Percentiles rank a stretch among this genome's conserved stretches.
Evolutionary conservation across 1,284 basidiomycete genomes (phyloP).

Genomic region (Mixia osmundae): DNA sequence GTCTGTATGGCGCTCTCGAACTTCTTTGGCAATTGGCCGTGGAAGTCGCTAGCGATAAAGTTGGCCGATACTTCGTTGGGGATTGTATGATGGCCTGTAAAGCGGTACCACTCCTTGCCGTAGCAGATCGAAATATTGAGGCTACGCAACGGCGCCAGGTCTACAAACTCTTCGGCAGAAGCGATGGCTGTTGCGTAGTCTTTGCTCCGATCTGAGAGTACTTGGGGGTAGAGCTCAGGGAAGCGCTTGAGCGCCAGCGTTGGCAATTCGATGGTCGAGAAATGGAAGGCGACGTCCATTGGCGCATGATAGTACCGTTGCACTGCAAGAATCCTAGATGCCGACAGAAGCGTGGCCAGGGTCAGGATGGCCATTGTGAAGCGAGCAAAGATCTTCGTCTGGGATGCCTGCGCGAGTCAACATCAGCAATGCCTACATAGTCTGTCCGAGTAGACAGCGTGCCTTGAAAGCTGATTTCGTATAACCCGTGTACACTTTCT

Average conservation of each 20-base stretch:
- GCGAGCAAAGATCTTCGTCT: conserved; percentile 45
- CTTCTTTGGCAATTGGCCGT: conserved; percentile 67
- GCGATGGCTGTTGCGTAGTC: conserved; percentile 11
- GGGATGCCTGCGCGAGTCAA: conserved; percentile 36
- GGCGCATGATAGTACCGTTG: conserved; percentile 81
- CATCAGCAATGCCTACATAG: not conserved
- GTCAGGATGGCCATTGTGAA: conserved; percentile 48
- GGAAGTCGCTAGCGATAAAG: conserved; percentile 73
- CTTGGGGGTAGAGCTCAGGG: conserved; percentile 11
- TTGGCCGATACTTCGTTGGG: conserved; percentile 57
- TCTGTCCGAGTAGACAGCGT: conserved; percentile 17
- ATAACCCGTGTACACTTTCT: conserved; percentile 41
- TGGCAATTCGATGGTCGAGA: conserved; percentile 59
- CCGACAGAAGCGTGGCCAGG: conserved; percentile 40
- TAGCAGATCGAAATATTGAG: conserved; percentile 62
- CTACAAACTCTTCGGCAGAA: conserved; percentile 32
- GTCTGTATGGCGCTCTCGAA: conserved; percentile 27
- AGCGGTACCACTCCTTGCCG: conserved; percentile 90
- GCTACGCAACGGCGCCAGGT: conserved; percentile 44
- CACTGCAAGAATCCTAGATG: conserved; percentile 54
- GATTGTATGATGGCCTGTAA: conserved; percentile 70
- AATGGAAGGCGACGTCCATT: conserved; percentile 41
- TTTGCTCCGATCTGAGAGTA: not conserved
- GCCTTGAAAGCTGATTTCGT: conserved; percentile 68
- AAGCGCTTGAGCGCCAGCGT: conserved; percentile 44